Evolutionary conservation across 2,329 filamentous ascomycete species (phyloP).

Genomic region (Emergomyces orientalis): DNA sequence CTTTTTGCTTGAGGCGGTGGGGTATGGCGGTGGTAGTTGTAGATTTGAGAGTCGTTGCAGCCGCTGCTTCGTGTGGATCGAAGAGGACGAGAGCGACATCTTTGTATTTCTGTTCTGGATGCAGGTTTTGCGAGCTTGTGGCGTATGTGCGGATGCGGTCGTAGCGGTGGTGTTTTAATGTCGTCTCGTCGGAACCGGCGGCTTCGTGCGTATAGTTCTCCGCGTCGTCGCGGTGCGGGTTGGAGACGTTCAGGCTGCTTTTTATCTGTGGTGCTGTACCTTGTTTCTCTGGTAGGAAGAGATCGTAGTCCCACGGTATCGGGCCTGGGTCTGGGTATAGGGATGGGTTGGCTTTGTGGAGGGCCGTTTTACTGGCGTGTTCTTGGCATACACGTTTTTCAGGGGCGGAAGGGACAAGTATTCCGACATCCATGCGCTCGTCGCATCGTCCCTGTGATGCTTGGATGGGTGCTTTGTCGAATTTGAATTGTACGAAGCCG

Average conservation of each 20-base stretch:
- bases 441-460: constrained; percentile 44
- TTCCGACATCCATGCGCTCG: constrained; percentile 49
- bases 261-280: constrained; percentile 44
- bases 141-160: constrained; percentile 53
- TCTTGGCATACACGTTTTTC: constrained; percentile 41
- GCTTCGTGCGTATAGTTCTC: constrained; percentile 40
- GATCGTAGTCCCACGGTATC: constrained; percentile 50
- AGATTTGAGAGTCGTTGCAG: constrained; percentile 15
- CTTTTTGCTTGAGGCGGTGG: constrained; percentile 8
- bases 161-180: constrained; percentile 43
- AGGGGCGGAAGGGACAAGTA: constrained; percentile 45
- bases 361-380: constrained; percentile 40
- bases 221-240: constrained; percentile 46
- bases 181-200: constrained; percentile 29
- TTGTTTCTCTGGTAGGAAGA: constrained; percentile 46
- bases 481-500: constrained; percentile 52
- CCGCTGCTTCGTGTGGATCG: constrained; percentile 33
- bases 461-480: constrained; percentile 49
- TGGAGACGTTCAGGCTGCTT: constrained; percentile 46
- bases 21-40: not conserved
- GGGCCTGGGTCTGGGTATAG: constrained; percentile 45
- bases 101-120: constrained; percentile 44
- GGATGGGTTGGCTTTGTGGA: constrained; percentile 42
- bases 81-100: constrained; percentile 52
- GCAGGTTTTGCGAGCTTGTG: constrained; percentile 45